phyloP scores from a whole-genome alignment of 139 green algal genomes.

The Auxenochlorella pyrenoidosa region DNA sequence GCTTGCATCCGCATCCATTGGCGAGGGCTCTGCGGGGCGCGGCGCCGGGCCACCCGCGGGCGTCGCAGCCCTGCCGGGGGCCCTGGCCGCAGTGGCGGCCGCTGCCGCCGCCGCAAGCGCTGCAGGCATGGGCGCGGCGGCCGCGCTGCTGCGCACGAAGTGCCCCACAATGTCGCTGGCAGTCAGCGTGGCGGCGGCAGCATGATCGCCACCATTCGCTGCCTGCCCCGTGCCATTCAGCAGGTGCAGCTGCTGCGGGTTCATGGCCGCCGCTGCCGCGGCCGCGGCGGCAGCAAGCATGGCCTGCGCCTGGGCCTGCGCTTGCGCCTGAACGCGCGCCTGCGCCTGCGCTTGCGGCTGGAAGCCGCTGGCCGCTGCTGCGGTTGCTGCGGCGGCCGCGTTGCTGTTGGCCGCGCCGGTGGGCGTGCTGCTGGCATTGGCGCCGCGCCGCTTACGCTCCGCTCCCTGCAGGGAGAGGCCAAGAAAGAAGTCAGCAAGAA shows the following conservation, averaged over 20 bases:
- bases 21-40: not conserved
- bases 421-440: not conserved
- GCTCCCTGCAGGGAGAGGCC: not conserved
- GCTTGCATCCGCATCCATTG: not conserved
- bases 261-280: not conserved
- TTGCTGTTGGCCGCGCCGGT: not conserved
- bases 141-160: not conserved
- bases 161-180: constrained; percentile 10
- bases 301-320: no score
- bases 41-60: not conserved
- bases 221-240: not conserved
- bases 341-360: not conserved
- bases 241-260: not conserved
- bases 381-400: not conserved
- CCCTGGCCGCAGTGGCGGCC: not conserved
- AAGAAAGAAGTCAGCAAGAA: no score
- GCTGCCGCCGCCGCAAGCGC: not conserved
- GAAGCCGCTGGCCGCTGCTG: not conserved
- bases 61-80: not conserved
- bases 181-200: not conserved
- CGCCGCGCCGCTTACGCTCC: not conserved
- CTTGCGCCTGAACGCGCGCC: no score
- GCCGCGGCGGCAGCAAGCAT: not conserved
- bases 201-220: not conserved
- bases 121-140: not conserved